Conservation (phyloP, 2,329 filamentous ascomycete species). For the Fusarium sp. region DNA sequence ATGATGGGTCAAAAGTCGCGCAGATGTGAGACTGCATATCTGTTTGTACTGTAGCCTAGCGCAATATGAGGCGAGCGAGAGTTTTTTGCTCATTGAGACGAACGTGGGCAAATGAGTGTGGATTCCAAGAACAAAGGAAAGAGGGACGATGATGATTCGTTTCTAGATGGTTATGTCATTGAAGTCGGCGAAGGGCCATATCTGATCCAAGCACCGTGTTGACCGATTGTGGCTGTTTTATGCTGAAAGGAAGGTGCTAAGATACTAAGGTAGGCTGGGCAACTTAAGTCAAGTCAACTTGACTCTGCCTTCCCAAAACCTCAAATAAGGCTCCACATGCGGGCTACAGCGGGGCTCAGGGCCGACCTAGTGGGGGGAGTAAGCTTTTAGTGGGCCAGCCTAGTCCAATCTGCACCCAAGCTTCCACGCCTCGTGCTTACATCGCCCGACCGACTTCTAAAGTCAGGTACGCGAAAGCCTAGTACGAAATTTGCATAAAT, state of each 20-base stretch:
- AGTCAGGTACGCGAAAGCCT: conserved; percentile 31
- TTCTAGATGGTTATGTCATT: neutral
- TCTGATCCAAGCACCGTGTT: conserved; percentile 31
- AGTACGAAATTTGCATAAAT: neutral
- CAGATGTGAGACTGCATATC: conserved; percentile 27
- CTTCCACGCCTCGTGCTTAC: conserved; percentile 8
- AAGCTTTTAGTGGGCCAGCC: conserved; percentile 22
- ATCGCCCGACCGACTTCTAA: conserved; percentile 16
- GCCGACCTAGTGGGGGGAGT: conserved; percentile 25
- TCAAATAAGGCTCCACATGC: conserved; percentile 22
- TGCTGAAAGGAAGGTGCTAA: neutral
- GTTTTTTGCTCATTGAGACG: conserved; percentile 11
- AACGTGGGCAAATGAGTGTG: conserved; percentile 2
- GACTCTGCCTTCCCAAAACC: neutral
- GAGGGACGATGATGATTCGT: conserved; percentile 1
- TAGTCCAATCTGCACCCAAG: conserved; percentile 1
- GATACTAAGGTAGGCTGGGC: neutral
- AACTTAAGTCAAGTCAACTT: neutral
- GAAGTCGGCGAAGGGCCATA: conserved; percentile 20
- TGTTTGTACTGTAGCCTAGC: neutral
- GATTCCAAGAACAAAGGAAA: conserved; percentile 30
- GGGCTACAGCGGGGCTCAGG: conserved; percentile 18
- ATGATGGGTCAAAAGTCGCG: conserved; percentile 42
- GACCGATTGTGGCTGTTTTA: conserved; percentile 12
- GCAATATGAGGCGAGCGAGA: conserved; percentile 10